Evolutionary conservation across 371 early-diverging fungal genomes (phyloP), one percentile per base, ranked within the genome.

Genomic region (Lichtheimia ornata): DNA sequence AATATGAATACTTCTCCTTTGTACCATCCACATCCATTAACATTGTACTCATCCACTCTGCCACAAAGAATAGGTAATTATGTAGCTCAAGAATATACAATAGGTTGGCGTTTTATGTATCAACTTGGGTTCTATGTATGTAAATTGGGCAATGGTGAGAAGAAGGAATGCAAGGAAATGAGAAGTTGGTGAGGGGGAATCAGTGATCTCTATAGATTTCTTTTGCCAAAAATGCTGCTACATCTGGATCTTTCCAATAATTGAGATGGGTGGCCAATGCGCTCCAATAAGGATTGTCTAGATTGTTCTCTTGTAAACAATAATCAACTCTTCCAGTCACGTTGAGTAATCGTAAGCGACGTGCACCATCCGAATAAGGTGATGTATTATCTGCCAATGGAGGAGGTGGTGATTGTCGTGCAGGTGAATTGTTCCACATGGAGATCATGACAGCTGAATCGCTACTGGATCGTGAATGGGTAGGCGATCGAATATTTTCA

Each of bases 191-290:
- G 28, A 27, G 27, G n/a, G 30, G 35, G 35, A 35, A 42, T 61
- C 18, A 47, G 25, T 60, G 53, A 42, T 66, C 59, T 61, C 63
- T 74, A 60, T 82, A 77, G 22, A 72, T 78, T 64, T 82, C 82
- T 67, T 63, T 81, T 58, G 87, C 63, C 44, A 89, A 66, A 59
- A 88, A 87, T 9, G 79, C 81, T 6, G 84, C 82, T 2, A 85
- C 84, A 73, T 91, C 91, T 18, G 79, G 64, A 71, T 93, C 91
- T 43, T 67, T 71, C 89, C 94, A 94, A 65, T 94, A 94, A 24
- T 82, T 84, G 77, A 91, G 84, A 71, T 92, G 93, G 5, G 84
- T 88, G 47, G 81, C 86, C 44, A 94, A 76, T 35, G 91, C 89
- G 30, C 83, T 85, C 53, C 92, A 61, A 60, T 94, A 94, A 7